Evolutionary conservation across 1,284 basidiomycete species (phyloP).

Genomic region (Melampsora americana): DNA sequence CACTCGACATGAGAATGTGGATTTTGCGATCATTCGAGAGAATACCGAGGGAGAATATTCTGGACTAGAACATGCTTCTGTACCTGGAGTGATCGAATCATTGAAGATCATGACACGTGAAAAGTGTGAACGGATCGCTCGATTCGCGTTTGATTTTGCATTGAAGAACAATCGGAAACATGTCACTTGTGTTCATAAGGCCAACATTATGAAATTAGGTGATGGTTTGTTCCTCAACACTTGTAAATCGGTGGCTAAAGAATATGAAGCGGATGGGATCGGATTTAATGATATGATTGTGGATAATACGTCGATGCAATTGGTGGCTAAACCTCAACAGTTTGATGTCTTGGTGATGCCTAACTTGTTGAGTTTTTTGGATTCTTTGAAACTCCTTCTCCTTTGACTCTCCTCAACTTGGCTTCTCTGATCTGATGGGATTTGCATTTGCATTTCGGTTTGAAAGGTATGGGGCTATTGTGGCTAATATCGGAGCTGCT

Average conservation of each 20-base stretch:
- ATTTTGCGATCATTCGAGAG: constrained; percentile 99
- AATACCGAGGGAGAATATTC: constrained; percentile 99
- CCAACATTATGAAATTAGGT: constrained; percentile 99
- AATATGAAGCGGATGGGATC: constrained; percentile 88
- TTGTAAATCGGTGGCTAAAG: constrained; percentile 89
- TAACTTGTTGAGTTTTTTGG: constrained; percentile 58
- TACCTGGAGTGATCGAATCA: constrained; percentile 96
- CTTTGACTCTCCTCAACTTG: too few species aligned
- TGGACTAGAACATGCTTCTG: constrained; percentile 95
- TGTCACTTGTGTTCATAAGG: constrained; percentile 99
- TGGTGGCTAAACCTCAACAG: constrained; percentile 88
- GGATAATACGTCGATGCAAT: constrained; percentile 99
- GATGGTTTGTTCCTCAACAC: constrained; percentile 99
- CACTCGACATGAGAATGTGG: constrained; percentile 92
- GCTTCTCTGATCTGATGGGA: too few species aligned
- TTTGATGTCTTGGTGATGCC: constrained; percentile 99
- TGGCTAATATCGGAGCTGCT: constrained; percentile 54
- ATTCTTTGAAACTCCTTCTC: not conserved
- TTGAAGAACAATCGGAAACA: constrained; percentile 97
- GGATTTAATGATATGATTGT: constrained; percentile 97
- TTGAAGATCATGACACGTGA: constrained; percentile 94
- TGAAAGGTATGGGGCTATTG: constrained; percentile 53
- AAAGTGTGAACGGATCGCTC: constrained; percentile 93
- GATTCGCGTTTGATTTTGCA: constrained; percentile 99
- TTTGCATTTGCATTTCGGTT: too few species aligned